Evolutionary conservation across 2,329 filamentous ascomycete species (phyloP).

Genomic region (Aspergillus novofumigatus): DNA sequence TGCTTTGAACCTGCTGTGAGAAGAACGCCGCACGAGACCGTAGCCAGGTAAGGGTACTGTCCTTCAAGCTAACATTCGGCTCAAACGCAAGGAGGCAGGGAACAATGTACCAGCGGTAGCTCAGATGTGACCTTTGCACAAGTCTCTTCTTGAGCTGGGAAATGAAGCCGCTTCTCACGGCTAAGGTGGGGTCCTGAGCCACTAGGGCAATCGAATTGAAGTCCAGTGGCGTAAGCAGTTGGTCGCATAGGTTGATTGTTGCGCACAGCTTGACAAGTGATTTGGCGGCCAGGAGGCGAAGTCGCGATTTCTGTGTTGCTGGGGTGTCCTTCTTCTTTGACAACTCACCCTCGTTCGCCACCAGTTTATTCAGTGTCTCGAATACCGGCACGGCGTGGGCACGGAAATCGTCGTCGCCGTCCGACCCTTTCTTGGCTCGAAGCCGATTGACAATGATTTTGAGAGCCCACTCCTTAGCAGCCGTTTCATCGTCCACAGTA

Average conservation of each 20-base stretch:
- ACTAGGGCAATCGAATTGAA: slow-evolving; percentile 81
- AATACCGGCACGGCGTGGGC: slow-evolving; percentile 64
- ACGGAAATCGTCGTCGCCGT: slow-evolving; percentile 42
- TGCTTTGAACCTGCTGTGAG: slow-evolving; percentile 41
- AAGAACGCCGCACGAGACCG: slow-evolving; percentile 71
- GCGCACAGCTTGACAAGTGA: slow-evolving; percentile 80
- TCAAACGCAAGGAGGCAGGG: slow-evolving; percentile 91
- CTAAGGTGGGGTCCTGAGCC: slow-evolving; percentile 69
- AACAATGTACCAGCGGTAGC: slow-evolving; percentile 81
- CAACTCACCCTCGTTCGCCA: slow-evolving; percentile 73
- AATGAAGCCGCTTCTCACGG: slow-evolving; percentile 75
- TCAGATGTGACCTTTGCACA: slow-evolving; percentile 60
- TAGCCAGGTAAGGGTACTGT: slow-evolving; percentile 80
- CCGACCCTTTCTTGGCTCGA: slow-evolving; percentile 57
- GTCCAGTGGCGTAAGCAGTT: slow-evolving; percentile 64
- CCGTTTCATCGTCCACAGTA: slow-evolving; percentile 73
- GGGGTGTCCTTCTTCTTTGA: slow-evolving; percentile 73
- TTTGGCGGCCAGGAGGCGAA: slow-evolving; percentile 77
- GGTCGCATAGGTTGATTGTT: slow-evolving; percentile 66
- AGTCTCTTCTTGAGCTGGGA: slow-evolving; percentile 74
- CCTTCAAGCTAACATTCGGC: slow-evolving; percentile 68
- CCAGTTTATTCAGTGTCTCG: slow-evolving; percentile 71
- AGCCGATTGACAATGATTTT: slow-evolving; percentile 84
- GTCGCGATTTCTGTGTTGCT: slow-evolving; percentile 69
- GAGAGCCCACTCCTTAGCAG: slow-evolving; percentile 77